phyloP scores from a whole-genome alignment of 2,329 filamentous ascomycete species.

The Ceratocystis albifundus region DNA sequence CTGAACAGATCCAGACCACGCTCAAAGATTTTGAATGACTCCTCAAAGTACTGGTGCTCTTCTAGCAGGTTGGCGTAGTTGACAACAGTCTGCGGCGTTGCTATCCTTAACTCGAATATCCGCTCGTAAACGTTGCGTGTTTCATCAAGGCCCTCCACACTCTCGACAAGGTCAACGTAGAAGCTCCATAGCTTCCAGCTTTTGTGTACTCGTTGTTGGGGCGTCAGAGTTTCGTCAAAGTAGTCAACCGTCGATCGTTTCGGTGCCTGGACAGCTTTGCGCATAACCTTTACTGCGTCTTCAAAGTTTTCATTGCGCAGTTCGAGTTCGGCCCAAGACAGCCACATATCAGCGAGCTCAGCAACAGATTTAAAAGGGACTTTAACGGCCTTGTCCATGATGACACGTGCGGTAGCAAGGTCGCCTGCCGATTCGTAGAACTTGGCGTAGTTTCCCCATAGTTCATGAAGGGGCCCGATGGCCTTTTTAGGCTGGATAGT shows the following conservation, averaged over 20 bases:
- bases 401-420: constrained; percentile 71
- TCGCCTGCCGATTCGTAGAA: constrained; percentile 89
- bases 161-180: constrained; percentile 95
- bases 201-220: constrained; percentile 95
- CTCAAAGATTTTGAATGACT: constrained; percentile 96
- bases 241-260: constrained; percentile 98
- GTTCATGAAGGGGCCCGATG: constrained; percentile 79
- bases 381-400: constrained; percentile 96
- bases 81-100: constrained; percentile 94
- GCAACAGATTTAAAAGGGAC: constrained; percentile 97
- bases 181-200: constrained; percentile 99
- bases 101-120: constrained; percentile 95
- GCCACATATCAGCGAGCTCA: constrained; percentile 96
- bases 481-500: constrained; percentile 92
- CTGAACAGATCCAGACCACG: constrained; percentile 94
- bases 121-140: constrained; percentile 91
- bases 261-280: constrained; percentile 90
- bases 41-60: constrained; percentile 89
- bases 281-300: constrained; percentile 88
- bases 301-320: constrained; percentile 93
- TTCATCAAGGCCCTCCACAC: constrained; percentile 79
- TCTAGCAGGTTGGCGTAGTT: constrained; percentile 95
- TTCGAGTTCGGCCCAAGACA: constrained; percentile 98
- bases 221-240: constrained; percentile 86
- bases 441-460: constrained; percentile 95